These are phyloP conservation scores for Penicillium sp. DNA, from an alignment of 2,329 filamentous ascomycete genomes.

Conservation along the genomic window DNA sequence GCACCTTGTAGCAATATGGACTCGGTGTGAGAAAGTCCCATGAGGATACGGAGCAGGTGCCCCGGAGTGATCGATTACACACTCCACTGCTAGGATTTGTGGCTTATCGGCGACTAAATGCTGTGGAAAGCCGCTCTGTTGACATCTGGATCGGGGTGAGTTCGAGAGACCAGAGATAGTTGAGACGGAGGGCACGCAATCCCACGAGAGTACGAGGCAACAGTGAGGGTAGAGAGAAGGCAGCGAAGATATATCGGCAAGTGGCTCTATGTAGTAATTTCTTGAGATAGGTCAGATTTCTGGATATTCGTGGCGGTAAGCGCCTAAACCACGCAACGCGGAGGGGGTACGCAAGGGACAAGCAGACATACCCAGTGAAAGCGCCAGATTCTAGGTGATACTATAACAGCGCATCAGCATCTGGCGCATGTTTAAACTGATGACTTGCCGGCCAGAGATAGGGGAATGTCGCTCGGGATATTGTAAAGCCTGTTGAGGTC, in stretches of 20 bases:
- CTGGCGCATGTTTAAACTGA: slow-evolving; percentile 8
- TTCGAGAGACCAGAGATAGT: neutral
- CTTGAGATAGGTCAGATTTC: neutral
- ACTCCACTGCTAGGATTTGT: neutral
- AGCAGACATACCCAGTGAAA: slow-evolving; percentile 11
- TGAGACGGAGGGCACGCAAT: neutral
- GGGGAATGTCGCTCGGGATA: neutral
- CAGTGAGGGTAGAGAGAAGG: neutral
- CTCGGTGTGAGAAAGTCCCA: neutral
- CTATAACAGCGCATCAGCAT: slow-evolving; percentile 14
- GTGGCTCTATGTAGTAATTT: neutral
- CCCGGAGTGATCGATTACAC: neutral
- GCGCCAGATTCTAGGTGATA: neutral
- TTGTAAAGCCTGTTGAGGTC: slow-evolving; percentile 19
- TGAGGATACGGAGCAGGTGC: too few relatives aligned
- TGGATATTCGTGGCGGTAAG: slow-evolving; percentile 1
- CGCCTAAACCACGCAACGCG: neutral
- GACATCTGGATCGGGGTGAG: neutral
- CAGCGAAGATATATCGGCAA: neutral
- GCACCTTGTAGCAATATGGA: neutral
- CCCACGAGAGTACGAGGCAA: neutral
- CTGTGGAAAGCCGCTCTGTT: neutral
- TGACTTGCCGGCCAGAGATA: slow-evolving; percentile 11
- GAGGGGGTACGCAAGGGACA: neutral
- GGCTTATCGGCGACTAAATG: neutral